phyloP scores from a whole-genome alignment of 306 rosid genomes.

The Acmispon strigosus region DNA sequence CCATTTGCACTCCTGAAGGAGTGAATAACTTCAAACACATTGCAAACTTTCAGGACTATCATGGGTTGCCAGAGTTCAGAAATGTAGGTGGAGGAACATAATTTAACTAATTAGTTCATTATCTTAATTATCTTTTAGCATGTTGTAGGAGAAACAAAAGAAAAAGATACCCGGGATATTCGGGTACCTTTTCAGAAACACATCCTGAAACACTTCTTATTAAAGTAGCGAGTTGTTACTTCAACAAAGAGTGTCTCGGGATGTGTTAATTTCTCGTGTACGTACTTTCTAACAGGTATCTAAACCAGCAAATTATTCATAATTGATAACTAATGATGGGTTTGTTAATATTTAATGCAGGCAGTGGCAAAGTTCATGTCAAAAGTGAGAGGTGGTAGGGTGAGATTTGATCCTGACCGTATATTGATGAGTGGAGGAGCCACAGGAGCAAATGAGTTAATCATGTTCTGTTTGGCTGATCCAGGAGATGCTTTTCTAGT shows the following conservation, averaged over 20 bases:
- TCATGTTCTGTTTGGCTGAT: slow-evolving; percentile 85
- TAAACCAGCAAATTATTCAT: no score
- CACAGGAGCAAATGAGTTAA: slow-evolving; percentile 80
- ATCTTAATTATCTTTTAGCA: not conserved
- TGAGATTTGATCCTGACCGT: slow-evolving; percentile 65
- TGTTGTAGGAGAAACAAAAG: not conserved
- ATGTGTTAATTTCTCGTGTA: no score
- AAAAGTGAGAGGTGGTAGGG: slow-evolving; percentile 74
- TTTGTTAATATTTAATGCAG: slow-evolving; percentile 23
- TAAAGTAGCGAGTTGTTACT: no score
- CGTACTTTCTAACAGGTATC: no score
- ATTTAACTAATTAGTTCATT: no score
- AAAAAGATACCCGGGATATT: no score
- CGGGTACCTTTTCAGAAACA: no score
- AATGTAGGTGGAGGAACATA: slow-evolving; percentile 31
- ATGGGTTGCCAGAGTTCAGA: slow-evolving; percentile 80
- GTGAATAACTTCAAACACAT: slow-evolving; percentile 44
- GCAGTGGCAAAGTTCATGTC: slow-evolving; percentile 84
- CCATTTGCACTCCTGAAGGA: slow-evolving; percentile 79
- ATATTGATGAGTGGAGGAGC: slow-evolving; percentile 95
- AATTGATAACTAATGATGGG: not conserved
- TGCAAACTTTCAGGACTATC: slow-evolving; percentile 81
- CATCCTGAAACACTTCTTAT: no score
- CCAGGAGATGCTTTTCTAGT: slow-evolving; percentile 86
- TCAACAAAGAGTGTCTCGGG: no score